phyloP scores from a whole-genome alignment of 148 eudicot species.

The Chenopodium quinoa region DNA sequence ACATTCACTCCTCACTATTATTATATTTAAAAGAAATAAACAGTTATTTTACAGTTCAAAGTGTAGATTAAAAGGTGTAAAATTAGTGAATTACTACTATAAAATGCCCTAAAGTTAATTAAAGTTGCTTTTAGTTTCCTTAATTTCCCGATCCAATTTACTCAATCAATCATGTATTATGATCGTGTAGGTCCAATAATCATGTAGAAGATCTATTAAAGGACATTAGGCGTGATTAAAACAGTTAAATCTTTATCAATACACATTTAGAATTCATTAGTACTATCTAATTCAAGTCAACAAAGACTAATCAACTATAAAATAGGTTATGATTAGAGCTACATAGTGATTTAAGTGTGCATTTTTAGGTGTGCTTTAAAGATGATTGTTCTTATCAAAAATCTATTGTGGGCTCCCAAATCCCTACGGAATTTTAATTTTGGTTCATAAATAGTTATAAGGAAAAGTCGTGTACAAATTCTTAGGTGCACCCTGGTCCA shows the following conservation, averaged over 20 bases:
- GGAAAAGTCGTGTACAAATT: too few relatives aligned
- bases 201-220: slow-evolving; percentile 18
- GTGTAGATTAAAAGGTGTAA: neutral
- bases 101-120: slow-evolving; percentile 1
- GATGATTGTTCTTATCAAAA: neutral
- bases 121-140: neutral
- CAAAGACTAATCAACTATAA: slow-evolving; percentile 7
- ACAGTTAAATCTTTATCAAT: slow-evolving; percentile 13
- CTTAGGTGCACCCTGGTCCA: too few relatives aligned
- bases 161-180: slow-evolving; percentile 18
- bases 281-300: slow-evolving; percentile 6
- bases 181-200: slow-evolving; percentile 37
- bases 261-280: slow-evolving; percentile 4
- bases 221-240: slow-evolving; percentile 30
- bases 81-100: neutral
- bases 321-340: slow-evolving; percentile 20
- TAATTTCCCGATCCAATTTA: neutral
- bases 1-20: neutral
- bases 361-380: slow-evolving; percentile 10
- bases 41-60: neutral
- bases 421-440: neutral
- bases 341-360: slow-evolving; percentile 11
- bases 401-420: slow-evolving; percentile 20
- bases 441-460: neutral
- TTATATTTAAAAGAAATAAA: neutral